These are phyloP conservation scores for Aurinia saxatilis DNA, from an alignment of 345 rosid genomes.

Conservation along the genomic window DNA sequence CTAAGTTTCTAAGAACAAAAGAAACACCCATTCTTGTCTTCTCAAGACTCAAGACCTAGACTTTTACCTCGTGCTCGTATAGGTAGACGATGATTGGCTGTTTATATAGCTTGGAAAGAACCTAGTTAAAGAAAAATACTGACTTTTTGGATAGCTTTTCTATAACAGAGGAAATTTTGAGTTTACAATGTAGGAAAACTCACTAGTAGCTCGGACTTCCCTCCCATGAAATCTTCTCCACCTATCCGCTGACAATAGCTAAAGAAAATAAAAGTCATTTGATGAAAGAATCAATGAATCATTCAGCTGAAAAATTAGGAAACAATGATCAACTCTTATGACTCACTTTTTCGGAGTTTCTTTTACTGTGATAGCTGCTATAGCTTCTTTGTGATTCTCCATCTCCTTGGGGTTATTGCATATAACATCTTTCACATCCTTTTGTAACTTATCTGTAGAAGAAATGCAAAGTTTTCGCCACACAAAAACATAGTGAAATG, in stretches of 20 bases:
- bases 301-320: neutral
- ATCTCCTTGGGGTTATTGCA: constrained; percentile 57
- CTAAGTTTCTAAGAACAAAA: neutral
- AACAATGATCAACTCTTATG: neutral
- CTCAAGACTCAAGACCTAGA: neutral
- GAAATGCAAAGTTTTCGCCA: neutral
- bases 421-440: constrained; percentile 82
- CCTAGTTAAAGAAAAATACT: constrained; percentile 38
- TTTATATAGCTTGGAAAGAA: constrained; percentile 66
- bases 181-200: constrained; percentile 18
- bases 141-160: neutral
- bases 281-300: neutral
- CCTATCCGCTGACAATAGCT: constrained; percentile 76
- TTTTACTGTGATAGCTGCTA: constrained; percentile 69
- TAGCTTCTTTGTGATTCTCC: constrained; percentile 61
- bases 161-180: neutral
- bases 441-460: constrained; percentile 58
- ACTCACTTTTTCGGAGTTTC: constrained; percentile 68
- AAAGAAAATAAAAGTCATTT: neutral
- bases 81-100: constrained; percentile 66
- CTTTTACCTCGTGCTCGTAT: constrained; percentile 76
- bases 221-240: constrained; percentile 85
- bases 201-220: constrained; percentile 89
- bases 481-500: neutral
- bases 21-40: neutral